Evolutionary conservation across 1,139 yeast genomes (phyloP), one percentile per base, ranked within the genome.

Genomic region (Casaregolazyma lundiana): DNA sequence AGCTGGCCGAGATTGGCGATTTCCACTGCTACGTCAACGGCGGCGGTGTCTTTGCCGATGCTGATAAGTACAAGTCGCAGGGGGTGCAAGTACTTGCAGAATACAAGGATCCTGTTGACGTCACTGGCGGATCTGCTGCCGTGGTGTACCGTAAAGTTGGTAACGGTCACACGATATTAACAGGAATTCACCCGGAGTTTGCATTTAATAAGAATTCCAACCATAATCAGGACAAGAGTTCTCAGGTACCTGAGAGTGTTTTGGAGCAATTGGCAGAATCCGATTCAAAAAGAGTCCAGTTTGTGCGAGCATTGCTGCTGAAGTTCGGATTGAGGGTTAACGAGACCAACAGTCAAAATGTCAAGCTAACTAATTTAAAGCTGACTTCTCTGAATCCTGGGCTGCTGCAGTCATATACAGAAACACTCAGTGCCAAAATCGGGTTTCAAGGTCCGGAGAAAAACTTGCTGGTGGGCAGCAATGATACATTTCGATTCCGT

Each of bases 121-220:
- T 79, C 6, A 74, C 70, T 2, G 60, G 66, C 6, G 63, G 62
- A 4, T 59, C 61, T 1, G 80, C 85, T 2, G 94, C 95, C 0
- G 84, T 79, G 1, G 77, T 92, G 1, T 68, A 76, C 49, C 77
- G 88, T 56, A 70, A 72, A 13, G 77, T 80, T 2, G 96, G 96
- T 0, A 71, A 75, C 41, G 98, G 98, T 1, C 71, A 69, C 34
- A 96, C 82, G 0, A 64, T 92, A 2, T 71, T 92, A n/a, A 72
- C 84, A 2, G 97, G 97, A 0, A 76, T 89, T 0, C 98, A 94
- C 64, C 96, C 97, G 0, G 99, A 94, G 64, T 88, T 82, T 59
- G 72, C 48, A n/a, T 48, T 51, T 15, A 47, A 43, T 26, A 45
- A 36, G 6, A 50, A 43, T 26, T 38, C 39, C 15, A 29, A 46